Percentiles rank a stretch among this genome's conserved stretches.
phyloP scores from a whole-genome alignment of 139 green algal genomes.

The Penium margaritaceum region DNA sequence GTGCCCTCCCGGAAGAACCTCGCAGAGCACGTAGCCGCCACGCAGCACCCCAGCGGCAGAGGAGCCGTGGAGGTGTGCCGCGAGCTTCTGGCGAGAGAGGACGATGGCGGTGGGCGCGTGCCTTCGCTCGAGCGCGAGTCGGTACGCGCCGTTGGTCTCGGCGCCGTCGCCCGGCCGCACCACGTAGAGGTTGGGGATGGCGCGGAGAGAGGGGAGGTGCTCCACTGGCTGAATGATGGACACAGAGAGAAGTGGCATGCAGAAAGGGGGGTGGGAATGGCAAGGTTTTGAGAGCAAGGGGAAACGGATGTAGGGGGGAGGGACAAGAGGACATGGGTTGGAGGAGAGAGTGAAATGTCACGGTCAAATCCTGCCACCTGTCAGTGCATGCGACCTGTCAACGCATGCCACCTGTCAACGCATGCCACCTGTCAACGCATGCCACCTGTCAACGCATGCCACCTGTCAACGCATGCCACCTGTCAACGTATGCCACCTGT shows the following conservation, averaged over 20 bases:
- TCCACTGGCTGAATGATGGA: slow-evolving; percentile 88
- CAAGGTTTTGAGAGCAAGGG: neutral
- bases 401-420: too few relatives aligned
- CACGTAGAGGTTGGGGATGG: slow-evolving; percentile 95
- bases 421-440: too few relatives aligned
- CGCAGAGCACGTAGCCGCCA: slow-evolving; percentile 81
- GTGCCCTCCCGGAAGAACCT: slow-evolving; percentile 6
- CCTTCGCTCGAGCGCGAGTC: slow-evolving; percentile 62
- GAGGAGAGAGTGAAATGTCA: neutral
- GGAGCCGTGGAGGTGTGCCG: slow-evolving; percentile 70
- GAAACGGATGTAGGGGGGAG: neutral
- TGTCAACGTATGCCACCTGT: too few relatives aligned
- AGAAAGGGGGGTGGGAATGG: slow-evolving; percentile 48
- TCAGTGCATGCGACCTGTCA: too few relatives aligned
- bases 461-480: too few relatives aligned
- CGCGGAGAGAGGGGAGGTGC: slow-evolving; percentile 92
- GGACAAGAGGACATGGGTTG: slow-evolving; percentile 49
- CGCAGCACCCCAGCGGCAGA: slow-evolving; percentile 67
- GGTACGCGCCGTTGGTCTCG: slow-evolving; percentile 88
- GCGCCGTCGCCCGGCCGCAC: slow-evolving; percentile 85
- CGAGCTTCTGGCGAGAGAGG: slow-evolving; percentile 91
- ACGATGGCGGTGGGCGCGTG: slow-evolving; percentile 71
- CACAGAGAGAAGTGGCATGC: neutral
- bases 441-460: too few relatives aligned
- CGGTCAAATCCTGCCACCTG: too few relatives aligned